Evolutionary conservation across 2,329 filamentous ascomycete species (phyloP).

Genomic region (Pseudocercospora vitis): DNA sequence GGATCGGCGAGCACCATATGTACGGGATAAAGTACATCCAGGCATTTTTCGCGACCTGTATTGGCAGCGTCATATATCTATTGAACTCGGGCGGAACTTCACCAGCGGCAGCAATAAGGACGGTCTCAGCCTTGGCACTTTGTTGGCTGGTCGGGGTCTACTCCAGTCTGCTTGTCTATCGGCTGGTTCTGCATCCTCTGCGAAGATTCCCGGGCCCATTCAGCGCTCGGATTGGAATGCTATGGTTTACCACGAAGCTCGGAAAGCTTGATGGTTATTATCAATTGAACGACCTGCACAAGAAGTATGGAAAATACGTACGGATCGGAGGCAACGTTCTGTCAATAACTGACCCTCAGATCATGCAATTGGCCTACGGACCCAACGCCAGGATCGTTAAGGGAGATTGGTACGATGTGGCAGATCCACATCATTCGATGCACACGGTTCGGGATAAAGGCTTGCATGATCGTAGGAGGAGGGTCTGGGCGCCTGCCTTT

Average conservation of each 20-base stretch:
- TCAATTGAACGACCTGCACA: constrained; percentile 36
- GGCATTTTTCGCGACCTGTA: constrained; percentile 18
- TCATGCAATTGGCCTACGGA: constrained; percentile 42
- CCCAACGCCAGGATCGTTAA: constrained; percentile 43
- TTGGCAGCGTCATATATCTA: constrained; percentile 15
- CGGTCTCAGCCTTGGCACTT: constrained; percentile 15
- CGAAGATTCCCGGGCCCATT: constrained; percentile 39
- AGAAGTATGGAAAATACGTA: constrained; percentile 39
- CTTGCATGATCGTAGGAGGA: constrained; percentile 42
- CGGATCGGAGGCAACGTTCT: constrained; percentile 40
- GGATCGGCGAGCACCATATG: constrained; percentile 33
- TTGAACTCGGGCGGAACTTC: constrained; percentile 11
- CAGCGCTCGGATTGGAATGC: constrained; percentile 35
- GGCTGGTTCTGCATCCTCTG: constrained; percentile 37
- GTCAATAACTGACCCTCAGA: constrained; percentile 41
- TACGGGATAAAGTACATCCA: constrained; percentile 23
- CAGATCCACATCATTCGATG: constrained; percentile 40
- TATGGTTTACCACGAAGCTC: constrained; percentile 35
- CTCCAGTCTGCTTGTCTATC: constrained; percentile 41
- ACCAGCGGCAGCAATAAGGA: background rate
- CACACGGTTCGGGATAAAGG: constrained; percentile 41
- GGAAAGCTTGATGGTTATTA: constrained; percentile 32
- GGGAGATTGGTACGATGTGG: constrained; percentile 43
- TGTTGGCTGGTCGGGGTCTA: constrained; percentile 30
- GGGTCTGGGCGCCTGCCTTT: constrained; percentile 46